A percentile compares a stretch with the other conserved stretches of the same genome.
Conservation (phyloP, 768 basidiomycete species). For the Xerocomellus dryophilus region DNA sequence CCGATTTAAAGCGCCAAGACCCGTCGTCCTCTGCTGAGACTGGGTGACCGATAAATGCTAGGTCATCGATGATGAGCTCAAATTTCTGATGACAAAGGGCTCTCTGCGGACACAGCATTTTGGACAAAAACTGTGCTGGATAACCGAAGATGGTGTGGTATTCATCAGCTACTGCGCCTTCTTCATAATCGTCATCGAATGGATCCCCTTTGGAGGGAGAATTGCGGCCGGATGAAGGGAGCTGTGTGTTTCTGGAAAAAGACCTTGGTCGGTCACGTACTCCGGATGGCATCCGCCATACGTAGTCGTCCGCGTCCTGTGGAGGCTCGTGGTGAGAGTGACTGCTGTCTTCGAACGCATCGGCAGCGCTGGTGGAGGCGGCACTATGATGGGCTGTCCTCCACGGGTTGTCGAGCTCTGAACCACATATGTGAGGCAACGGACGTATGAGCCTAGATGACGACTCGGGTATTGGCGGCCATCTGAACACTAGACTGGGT, state of each 20-base stretch:
- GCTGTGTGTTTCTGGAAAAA: constrained; percentile 43
- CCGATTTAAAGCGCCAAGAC: constrained; percentile 70
- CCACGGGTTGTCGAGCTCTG: constrained; percentile 72
- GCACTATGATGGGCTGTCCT: constrained; percentile 56
- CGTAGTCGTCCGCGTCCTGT: constrained; percentile 46
- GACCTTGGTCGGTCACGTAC: constrained; percentile 51
- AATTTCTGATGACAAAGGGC: constrained; percentile 92
- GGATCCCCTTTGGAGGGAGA: constrained; percentile 49
- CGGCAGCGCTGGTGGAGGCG: constrained; percentile 24
- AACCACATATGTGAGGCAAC: constrained; percentile 45
- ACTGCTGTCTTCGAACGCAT: constrained; percentile 5
- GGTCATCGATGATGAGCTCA: constrained; percentile 85
- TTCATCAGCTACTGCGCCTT: constrained; percentile 41
- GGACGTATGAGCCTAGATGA: constrained; percentile 72
- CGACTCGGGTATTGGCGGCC: constrained; percentile 71
- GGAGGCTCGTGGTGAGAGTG: neutral
- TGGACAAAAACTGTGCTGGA: constrained; percentile 75
- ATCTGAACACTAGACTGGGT: constrained; percentile 74
- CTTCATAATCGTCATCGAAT: constrained; percentile 34
- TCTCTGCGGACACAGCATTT: constrained; percentile 71
- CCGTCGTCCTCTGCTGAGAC: constrained; percentile 77
- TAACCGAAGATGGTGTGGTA: constrained; percentile 78
- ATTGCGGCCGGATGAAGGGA: constrained; percentile 47
- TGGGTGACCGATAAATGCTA: constrained; percentile 93
- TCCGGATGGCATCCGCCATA: constrained; percentile 58